phyloP scores from a whole-genome alignment of 768 basidiomycete genomes.

The Boletus coccyginus region DNA sequence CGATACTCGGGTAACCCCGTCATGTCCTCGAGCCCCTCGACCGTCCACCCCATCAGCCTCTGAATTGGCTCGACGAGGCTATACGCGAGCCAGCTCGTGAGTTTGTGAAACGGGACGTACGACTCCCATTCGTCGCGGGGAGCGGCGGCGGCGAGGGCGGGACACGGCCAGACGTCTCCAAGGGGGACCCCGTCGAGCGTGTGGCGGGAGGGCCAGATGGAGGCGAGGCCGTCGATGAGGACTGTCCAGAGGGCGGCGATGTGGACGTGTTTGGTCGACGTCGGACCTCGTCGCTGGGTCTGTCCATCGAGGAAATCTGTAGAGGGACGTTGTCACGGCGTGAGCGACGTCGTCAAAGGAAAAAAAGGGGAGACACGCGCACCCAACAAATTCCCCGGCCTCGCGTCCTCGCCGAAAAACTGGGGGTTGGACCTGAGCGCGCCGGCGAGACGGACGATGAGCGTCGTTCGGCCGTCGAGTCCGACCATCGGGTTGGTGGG shows the following conservation, averaged over 20 bases:
- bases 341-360: too few species aligned
- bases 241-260: slow-evolving; percentile 77
- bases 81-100: slow-evolving; percentile 93
- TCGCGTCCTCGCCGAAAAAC: slow-evolving; percentile 70
- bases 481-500: slow-evolving; percentile 85
- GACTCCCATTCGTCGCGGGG: slow-evolving; percentile 45
- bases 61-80: slow-evolving; percentile 84
- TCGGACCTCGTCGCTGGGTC: slow-evolving; percentile 41
- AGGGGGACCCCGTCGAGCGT: slow-evolving; percentile 66
- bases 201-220: slow-evolving; percentile 85
- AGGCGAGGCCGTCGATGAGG: slow-evolving; percentile 77
- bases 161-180: slow-evolving; percentile 94
- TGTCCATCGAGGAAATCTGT: slow-evolving; percentile 67
- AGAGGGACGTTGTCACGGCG: background rate
- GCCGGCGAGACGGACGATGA: slow-evolving; percentile 68
- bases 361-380: background rate
- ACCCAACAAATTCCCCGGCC: slow-evolving; percentile 87
- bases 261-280: slow-evolving; percentile 47
- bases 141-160: slow-evolving; percentile 42
- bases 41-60: slow-evolving; percentile 70
- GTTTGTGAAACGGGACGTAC: slow-evolving; percentile 93
- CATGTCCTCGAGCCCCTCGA: slow-evolving; percentile 81
- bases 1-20: slow-evolving; percentile 96
- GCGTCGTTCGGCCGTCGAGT: slow-evolving; percentile 77
- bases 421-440: slow-evolving; percentile 65